phyloP scores from a whole-genome alignment of 352 stramenopile genomes.

The Globisporangium rhizosaccharum region DNA sequence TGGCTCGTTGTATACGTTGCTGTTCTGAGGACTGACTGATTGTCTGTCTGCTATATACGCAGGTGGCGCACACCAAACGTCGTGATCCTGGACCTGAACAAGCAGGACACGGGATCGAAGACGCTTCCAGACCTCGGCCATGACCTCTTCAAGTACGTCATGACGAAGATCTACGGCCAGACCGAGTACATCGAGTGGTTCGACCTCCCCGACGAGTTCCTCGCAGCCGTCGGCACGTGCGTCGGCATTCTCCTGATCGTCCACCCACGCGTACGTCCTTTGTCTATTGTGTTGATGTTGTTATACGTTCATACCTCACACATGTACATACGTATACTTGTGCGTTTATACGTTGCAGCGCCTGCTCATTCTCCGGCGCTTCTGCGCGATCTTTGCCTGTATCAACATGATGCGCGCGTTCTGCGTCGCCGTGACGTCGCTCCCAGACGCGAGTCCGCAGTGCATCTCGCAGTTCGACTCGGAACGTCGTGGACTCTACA shows the following conservation, averaged over 20 bases:
- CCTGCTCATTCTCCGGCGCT: conserved; percentile 77
- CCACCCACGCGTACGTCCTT: conserved; percentile 56
- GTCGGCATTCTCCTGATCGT: conserved; percentile 65
- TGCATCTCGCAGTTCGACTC: conserved; percentile 84
- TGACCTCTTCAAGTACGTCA: conserved; percentile 84
- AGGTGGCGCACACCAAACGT: conserved; percentile 83
- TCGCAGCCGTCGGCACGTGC: conserved; percentile 61
- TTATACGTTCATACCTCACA: not conserved
- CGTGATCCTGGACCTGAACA: conserved; percentile 63
- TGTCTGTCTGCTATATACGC: not conserved
- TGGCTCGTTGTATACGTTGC: too few relatives aligned
- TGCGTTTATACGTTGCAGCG: conserved; percentile 24
- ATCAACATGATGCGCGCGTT: conserved; percentile 85
- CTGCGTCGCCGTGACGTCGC: conserved; percentile 78
- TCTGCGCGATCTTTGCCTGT: conserved; percentile 80
- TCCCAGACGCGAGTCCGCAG: conserved; percentile 80
- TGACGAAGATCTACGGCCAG: conserved; percentile 79
- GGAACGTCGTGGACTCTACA: conserved; percentile 52
- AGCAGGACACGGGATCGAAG: conserved; percentile 55
- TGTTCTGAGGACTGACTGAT: not conserved
- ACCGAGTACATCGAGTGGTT: conserved; percentile 79
- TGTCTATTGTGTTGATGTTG: not conserved
- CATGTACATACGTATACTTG: not conserved
- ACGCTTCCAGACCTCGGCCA: conserved; percentile 81
- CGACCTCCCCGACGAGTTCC: conserved; percentile 79